A percentile compares a stretch with the other conserved stretches of the same genome.
These are phyloP conservation scores for Kluyveromyces sp. DNA, from an alignment of 1,139 yeast species.

Conservation along the genomic window DNA sequence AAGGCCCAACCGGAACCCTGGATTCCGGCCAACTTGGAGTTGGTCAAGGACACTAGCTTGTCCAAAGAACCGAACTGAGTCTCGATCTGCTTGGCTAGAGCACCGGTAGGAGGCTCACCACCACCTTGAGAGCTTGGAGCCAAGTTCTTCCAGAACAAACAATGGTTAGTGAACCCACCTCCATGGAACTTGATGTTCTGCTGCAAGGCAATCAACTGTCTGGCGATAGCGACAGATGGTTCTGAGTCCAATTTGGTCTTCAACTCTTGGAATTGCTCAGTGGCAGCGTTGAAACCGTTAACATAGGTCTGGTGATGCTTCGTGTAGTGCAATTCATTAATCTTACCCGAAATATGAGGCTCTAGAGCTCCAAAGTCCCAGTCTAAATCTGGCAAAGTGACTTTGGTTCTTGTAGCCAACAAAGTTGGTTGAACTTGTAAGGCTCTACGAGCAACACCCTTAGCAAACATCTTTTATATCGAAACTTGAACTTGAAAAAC, in stretches of 20 bases:
- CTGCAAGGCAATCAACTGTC: slow-evolving; percentile 42
- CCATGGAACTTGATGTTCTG: slow-evolving; percentile 88
- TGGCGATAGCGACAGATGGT: slow-evolving; percentile 37
- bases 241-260: slow-evolving; percentile 55
- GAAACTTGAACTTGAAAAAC: too few species aligned
- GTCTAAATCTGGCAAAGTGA: slow-evolving; percentile 76
- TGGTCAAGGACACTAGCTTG: slow-evolving; percentile 59
- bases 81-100: slow-evolving; percentile 53
- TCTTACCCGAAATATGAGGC: slow-evolving; percentile 83
- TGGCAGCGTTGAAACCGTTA: slow-evolving; percentile 76
- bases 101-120: slow-evolving; percentile 65
- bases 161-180: slow-evolving; percentile 88
- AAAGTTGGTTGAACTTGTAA: slow-evolving; percentile 1
- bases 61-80: slow-evolving; percentile 75
- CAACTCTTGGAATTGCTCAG: slow-evolving; percentile 74
- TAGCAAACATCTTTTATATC: slow-evolving; percentile 3
- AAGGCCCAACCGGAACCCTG: slow-evolving; percentile 99
- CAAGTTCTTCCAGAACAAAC: slow-evolving; percentile 84
- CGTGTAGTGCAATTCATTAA: slow-evolving; percentile 83
- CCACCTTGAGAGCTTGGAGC: slow-evolving; percentile 81
- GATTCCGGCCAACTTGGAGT: slow-evolving; percentile 77
- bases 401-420: slow-evolving; percentile 45
- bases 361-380: slow-evolving; percentile 86
- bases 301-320: slow-evolving; percentile 96
- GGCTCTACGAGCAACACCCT: slow-evolving; percentile 5